Conservation (phyloP, 805 yeast species). For the Peterozyma xylosa region DNA sequence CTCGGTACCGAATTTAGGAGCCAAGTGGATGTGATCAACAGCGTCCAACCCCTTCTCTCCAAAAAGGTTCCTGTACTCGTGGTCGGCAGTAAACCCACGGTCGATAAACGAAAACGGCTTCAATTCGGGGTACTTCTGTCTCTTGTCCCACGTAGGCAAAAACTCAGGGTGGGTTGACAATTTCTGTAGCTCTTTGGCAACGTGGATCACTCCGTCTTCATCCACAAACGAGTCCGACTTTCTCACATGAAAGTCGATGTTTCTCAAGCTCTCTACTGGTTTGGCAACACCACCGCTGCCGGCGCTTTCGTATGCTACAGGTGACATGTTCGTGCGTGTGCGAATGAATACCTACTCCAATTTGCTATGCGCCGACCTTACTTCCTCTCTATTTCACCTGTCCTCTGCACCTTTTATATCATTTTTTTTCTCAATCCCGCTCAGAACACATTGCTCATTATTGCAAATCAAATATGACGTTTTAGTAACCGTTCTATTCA, state of each 20-base stretch:
- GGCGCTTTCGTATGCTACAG: slow-evolving; percentile 21
- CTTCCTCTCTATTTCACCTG: too few species aligned
- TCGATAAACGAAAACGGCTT: slow-evolving; percentile 51
- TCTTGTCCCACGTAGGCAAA: slow-evolving; percentile 66
- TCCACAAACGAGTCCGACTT: slow-evolving; percentile 43
- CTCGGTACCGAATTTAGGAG: slow-evolving; percentile 69
- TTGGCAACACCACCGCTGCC: slow-evolving; percentile 19
- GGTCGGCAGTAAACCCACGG: slow-evolving; percentile 64
- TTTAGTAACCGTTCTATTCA: background rate
- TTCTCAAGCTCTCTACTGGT: slow-evolving; percentile 4
- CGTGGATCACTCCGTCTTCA: slow-evolving; percentile 37
- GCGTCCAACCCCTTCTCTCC: slow-evolving; percentile 17
- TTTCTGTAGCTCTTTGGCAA: slow-evolving; percentile 32
- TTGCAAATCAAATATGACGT: background rate
- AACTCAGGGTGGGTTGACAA: slow-evolving; percentile 40
- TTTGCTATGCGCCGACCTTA: too few species aligned
- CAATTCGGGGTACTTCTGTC: slow-evolving; percentile 40
- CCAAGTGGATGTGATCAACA: slow-evolving; percentile 27
- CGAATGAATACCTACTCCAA: too few species aligned
- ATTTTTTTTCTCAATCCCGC: background rate
- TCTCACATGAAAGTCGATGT: slow-evolving; percentile 36
- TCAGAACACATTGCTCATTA: background rate
- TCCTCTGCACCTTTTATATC: background rate
- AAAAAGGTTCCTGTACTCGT: slow-evolving; percentile 42
- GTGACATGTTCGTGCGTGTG: slow-evolving; percentile 3